Percentiles rank a stretch among this genome's conserved stretches.
phyloP scores from a whole-genome alignment of 2,329 filamentous ascomycete species.

The Venturia carpophila region DNA sequence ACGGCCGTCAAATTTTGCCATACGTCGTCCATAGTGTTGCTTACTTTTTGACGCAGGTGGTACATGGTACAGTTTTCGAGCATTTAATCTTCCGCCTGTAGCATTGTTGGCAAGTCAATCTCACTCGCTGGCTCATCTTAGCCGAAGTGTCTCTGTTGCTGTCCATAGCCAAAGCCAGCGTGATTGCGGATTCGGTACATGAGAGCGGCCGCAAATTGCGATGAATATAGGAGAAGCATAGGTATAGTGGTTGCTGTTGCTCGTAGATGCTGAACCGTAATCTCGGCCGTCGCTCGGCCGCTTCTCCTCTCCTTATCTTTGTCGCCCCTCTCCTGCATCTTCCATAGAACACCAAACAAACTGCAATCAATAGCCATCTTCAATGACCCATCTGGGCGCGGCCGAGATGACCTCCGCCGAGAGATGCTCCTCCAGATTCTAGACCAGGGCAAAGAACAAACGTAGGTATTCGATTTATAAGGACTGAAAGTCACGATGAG shows the following conservation, averaged over 20 bases:
- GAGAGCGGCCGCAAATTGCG: not conserved
- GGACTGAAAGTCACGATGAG: not conserved
- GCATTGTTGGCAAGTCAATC: slow-evolving; percentile 26
- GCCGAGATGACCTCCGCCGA: not conserved
- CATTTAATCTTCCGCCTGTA: slow-evolving; percentile 33
- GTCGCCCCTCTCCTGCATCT: not conserved
- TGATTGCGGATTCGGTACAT: not conserved
- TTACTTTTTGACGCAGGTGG: slow-evolving; percentile 33
- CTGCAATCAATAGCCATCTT: slow-evolving; percentile 1
- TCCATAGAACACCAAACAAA: not conserved
- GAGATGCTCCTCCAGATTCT: not conserved
- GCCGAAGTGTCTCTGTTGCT: not conserved
- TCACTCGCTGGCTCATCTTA: slow-evolving; percentile 1
- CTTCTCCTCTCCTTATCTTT: slow-evolving; percentile 8
- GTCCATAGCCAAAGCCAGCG: not conserved
- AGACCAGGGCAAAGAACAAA: not conserved
- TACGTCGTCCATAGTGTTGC: not conserved
- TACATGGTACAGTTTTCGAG: slow-evolving; percentile 36
- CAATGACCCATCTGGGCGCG: not conserved
- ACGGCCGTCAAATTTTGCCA: not conserved
- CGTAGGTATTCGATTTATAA: not conserved
- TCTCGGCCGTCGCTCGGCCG: not conserved
- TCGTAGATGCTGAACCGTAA: not conserved
- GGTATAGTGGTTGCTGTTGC: not conserved
- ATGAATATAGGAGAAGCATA: not conserved